Evolutionary conservation across 805 yeast genomes (phyloP).

Genomic region (Nakazawaea ernobii): DNA sequence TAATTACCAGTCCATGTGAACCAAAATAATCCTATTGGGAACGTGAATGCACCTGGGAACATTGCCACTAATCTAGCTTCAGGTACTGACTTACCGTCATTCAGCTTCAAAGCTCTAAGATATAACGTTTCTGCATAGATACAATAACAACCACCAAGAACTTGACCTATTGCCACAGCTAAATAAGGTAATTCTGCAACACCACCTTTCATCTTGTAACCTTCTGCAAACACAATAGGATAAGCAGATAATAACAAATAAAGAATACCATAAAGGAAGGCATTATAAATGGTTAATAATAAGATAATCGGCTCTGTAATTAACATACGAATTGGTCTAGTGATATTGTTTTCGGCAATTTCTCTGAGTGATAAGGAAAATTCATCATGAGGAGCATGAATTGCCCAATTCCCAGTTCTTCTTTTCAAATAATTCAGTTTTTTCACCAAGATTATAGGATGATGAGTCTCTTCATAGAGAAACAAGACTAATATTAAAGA

Average conservation of each 20-base stretch:
- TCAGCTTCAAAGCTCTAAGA: slow-evolving; percentile 35
- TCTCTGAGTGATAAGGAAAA: slow-evolving; percentile 51
- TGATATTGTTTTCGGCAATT: slow-evolving; percentile 53
- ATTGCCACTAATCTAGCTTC: slow-evolving; percentile 79
- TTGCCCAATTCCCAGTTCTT: slow-evolving; percentile 77
- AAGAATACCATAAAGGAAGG: slow-evolving; percentile 76
- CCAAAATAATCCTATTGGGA: slow-evolving; percentile 82
- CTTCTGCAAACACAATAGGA: slow-evolving; percentile 61
- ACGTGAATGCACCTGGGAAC: slow-evolving; percentile 63
- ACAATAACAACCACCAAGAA: slow-evolving; percentile 49
- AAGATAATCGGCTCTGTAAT: slow-evolving; percentile 66
- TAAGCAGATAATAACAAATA: slow-evolving; percentile 71
- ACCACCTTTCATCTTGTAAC: slow-evolving; percentile 60
- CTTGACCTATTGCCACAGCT: slow-evolving; percentile 65
- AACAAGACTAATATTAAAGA: slow-evolving; percentile 33
- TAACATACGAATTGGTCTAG: slow-evolving; percentile 67
- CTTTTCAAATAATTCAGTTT: slow-evolving; percentile 61
- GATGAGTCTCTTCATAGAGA: slow-evolving; percentile 65
- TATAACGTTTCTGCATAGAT: slow-evolving; percentile 53
- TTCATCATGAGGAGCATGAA: slow-evolving; percentile 72
- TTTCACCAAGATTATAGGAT: slow-evolving; percentile 54
- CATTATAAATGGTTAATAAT: slow-evolving; percentile 63
- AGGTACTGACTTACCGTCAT: slow-evolving; percentile 60
- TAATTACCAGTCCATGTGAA: slow-evolving; percentile 84
- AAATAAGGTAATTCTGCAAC: slow-evolving; percentile 76